A percentile compares a stretch with the other conserved stretches of the same genome.
phyloP scores from a whole-genome alignment of 257 asterid species.

The Nicotiana paniculata region DNA sequence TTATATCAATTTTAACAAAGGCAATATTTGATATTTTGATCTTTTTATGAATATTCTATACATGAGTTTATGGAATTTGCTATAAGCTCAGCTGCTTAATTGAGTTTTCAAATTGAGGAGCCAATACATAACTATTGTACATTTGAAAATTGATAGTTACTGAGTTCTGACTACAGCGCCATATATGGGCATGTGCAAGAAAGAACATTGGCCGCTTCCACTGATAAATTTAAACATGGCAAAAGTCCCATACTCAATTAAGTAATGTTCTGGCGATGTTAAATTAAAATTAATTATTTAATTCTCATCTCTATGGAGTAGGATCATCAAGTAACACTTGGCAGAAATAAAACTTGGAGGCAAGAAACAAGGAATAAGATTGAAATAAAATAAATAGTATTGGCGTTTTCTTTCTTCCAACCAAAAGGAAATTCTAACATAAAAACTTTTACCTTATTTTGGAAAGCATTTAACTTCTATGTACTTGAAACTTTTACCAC shows the following conservation, averaged over 20 bases:
- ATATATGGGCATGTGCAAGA: constrained; percentile 31
- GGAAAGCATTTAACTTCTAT: neutral
- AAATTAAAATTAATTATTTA: neutral
- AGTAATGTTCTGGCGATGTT: neutral
- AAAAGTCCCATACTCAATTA: neutral
- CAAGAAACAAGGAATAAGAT: neutral
- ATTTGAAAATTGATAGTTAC: neutral
- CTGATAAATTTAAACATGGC: neutral
- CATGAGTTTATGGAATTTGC: too few species aligned
- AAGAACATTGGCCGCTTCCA: neutral
- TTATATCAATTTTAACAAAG: too few species aligned
- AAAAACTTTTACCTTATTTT: neutral
- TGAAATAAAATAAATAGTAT: too few species aligned
- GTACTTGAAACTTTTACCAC: neutral
- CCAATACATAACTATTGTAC: neutral
- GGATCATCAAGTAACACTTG: neutral
- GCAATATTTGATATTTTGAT: too few species aligned
- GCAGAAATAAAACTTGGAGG: neutral
- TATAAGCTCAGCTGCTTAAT: neutral
- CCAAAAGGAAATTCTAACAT: neutral
- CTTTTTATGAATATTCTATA: too few species aligned
- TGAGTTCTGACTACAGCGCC: constrained; percentile 16
- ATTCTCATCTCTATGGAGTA: neutral
- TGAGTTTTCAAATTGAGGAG: constrained; percentile 7
- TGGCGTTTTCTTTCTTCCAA: neutral